A percentile compares a stretch with the other conserved stretches of the same genome.
Conservation (phyloP, 208 protist species). For the Trypanosoma cruzi region DNA sequence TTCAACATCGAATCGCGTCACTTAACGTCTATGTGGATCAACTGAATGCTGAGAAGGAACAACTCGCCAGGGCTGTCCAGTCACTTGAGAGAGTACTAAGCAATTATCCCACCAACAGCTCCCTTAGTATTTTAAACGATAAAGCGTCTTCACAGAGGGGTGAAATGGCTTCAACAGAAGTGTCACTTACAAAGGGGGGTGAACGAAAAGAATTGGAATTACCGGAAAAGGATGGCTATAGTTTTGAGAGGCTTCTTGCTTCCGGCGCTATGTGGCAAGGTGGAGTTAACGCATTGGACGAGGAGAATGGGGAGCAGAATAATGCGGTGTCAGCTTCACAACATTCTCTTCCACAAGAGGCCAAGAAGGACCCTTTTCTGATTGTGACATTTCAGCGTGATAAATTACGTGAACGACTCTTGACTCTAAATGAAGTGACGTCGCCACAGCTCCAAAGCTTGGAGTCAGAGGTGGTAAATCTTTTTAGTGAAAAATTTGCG, state of each 20-base stretch:
- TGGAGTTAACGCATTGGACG: background rate
- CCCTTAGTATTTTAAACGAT: too few relatives aligned
- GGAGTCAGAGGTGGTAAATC: conserved; percentile 6
- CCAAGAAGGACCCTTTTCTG: conserved; percentile 19
- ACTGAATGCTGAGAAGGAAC: conserved; percentile 5
- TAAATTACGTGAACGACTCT: conserved; percentile 18
- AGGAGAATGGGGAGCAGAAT: background rate
- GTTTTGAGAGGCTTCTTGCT: conserved; percentile 18
- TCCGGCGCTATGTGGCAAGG: background rate
- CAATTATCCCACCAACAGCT: background rate
- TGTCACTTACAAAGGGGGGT: background rate
- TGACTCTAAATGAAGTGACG: conserved; percentile 16
- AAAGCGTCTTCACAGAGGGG: too few relatives aligned
- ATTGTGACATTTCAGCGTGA: conserved; percentile 24
- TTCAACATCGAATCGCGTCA: conserved; percentile 8
- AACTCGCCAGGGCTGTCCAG: conserved; percentile 4
- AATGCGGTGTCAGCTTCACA: background rate
- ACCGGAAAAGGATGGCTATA: conserved; percentile 3
- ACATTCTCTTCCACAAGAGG: background rate
- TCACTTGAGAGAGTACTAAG: conserved; percentile 7
- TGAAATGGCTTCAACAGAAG: background rate
- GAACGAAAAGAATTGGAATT: background rate
- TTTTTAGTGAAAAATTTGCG: conserved; percentile 6
- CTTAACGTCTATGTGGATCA: conserved; percentile 5
- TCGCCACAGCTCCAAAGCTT: conserved; percentile 18